Conservation (phyloP, 768 basidiomycete species). For the Tephrocybe sp. region DNA sequence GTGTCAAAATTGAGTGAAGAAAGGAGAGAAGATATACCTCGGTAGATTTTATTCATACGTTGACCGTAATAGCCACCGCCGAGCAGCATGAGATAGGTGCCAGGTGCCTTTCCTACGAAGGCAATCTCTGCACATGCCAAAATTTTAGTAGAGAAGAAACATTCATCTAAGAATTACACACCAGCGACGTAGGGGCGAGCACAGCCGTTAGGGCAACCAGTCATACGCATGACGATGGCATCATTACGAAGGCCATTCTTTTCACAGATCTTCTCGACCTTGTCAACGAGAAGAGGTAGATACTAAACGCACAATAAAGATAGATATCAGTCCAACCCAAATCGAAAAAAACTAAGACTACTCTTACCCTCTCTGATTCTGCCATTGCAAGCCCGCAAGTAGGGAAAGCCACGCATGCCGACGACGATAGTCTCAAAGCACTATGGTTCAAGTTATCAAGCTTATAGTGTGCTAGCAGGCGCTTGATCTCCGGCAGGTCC, state of each 20-base stretch:
- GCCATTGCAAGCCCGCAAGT: conserved; percentile 72
- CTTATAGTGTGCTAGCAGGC: conserved; percentile 78
- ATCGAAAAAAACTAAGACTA: background rate
- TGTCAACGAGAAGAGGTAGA: conserved; percentile 88
- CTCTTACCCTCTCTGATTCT: conserved; percentile 53
- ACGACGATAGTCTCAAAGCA: conserved; percentile 82
- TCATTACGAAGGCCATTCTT: conserved; percentile 92
- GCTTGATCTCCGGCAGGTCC: conserved; percentile 78
- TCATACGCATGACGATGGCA: conserved; percentile 98
- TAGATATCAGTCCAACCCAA: background rate
- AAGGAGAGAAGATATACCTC: conserved; percentile 43
- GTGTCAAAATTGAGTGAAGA: background rate
- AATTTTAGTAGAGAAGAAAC: conserved; percentile 4
- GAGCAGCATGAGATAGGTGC: conserved; percentile 90
- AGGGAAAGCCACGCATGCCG: conserved; percentile 97
- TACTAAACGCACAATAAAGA: conserved; percentile 51
- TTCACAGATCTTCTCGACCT: conserved; percentile 94
- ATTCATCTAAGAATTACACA: conserved; percentile 21
- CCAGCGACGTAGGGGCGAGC: conserved; percentile 92
- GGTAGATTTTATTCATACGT: conserved; percentile 94
- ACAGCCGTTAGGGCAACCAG: conserved; percentile 94
- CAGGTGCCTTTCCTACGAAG: conserved; percentile 95
- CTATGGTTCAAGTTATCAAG: conserved; percentile 83
- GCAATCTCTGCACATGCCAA: conserved; percentile 68
- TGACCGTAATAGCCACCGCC: conserved; percentile 96